Evolutionary conservation across 129 eudicot species (phyloP).

Genomic region (Flaveria bidentis): DNA sequence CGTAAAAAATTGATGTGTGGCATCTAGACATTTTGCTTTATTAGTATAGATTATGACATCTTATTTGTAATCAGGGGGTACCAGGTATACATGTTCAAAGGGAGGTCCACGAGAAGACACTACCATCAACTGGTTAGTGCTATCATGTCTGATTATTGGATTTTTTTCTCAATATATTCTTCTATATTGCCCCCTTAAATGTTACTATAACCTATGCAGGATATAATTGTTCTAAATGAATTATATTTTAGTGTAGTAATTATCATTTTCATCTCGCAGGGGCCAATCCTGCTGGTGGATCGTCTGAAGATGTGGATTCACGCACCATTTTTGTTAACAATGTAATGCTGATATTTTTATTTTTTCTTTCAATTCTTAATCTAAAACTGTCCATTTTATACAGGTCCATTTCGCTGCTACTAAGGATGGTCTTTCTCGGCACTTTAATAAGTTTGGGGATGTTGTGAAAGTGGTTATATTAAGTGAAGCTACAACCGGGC

Average conservation of each 20-base stretch:
- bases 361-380: neutral
- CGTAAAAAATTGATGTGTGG: no score
- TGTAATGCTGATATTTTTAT: conserved; percentile 38
- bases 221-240: neutral
- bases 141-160: neutral
- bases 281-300: conserved; percentile 48
- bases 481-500: conserved; percentile 78
- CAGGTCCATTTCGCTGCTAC: conserved; percentile 99
- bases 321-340: conserved; percentile 87
- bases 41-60: no score
- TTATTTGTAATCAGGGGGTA: conserved; percentile 38
- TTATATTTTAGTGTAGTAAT: neutral
- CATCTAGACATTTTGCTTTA: no score
- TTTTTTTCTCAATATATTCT: neutral
- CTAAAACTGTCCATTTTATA: conserved; percentile 15
- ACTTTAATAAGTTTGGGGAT: conserved; percentile 92
- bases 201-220: neutral
- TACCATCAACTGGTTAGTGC: conserved; percentile 52
- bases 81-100: conserved; percentile 35
- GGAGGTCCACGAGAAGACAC: conserved; percentile 45
- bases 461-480: conserved; percentile 76
- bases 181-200: conserved; percentile 3
- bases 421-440: conserved; percentile 83
- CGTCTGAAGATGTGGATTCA: conserved; percentile 72
- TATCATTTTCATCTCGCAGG: conserved; percentile 43